A percentile compares a stretch with the other conserved stretches of the same genome.
These are phyloP conservation scores for Spergularia bocconei DNA, from an alignment of 148 eudicot species.

Conservation along the genomic window DNA sequence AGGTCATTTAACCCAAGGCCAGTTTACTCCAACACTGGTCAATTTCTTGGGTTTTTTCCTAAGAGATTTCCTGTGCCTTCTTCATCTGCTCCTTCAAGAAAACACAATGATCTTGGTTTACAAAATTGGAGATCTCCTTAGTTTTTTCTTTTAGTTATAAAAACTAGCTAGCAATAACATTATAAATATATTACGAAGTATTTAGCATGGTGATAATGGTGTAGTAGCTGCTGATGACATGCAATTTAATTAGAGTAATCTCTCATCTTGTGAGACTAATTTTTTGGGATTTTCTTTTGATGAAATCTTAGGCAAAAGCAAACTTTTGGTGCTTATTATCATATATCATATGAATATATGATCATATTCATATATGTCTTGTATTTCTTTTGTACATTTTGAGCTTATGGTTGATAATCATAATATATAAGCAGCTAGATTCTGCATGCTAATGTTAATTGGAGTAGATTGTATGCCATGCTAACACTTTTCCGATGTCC, in stretches of 20 bases:
- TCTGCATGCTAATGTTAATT: background rate
- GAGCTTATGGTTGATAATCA: conserved; percentile 5
- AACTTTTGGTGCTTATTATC: conserved; percentile 23
- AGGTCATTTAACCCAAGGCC: conserved; percentile 33
- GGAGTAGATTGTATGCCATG: no score
- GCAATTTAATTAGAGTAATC: conserved; percentile 2
- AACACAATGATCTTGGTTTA: conserved; percentile 71
- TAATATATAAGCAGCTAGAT: background rate
- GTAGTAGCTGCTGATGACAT: conserved; percentile 21
- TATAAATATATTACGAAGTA: background rate
- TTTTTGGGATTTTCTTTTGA: conserved; percentile 27
- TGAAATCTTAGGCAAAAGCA: background rate
- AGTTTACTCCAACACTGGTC: conserved; percentile 29
- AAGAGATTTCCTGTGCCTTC: conserved; percentile 50
- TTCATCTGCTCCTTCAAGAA: conserved; percentile 81
- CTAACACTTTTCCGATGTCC: no score
- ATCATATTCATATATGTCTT: background rate
- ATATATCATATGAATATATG: conserved; percentile 8
- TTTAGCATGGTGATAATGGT: background rate
- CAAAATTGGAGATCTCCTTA: conserved; percentile 57
- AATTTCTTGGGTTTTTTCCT: conserved; percentile 54
- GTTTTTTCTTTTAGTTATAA: background rate
- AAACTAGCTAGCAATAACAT: background rate
- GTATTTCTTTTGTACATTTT: conserved; percentile 7
- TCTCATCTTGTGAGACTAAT: conserved; percentile 19